Base-by-base conservation (phyloP, 306 rosid species). In the Astragalus glycyphyllos region DNA sequence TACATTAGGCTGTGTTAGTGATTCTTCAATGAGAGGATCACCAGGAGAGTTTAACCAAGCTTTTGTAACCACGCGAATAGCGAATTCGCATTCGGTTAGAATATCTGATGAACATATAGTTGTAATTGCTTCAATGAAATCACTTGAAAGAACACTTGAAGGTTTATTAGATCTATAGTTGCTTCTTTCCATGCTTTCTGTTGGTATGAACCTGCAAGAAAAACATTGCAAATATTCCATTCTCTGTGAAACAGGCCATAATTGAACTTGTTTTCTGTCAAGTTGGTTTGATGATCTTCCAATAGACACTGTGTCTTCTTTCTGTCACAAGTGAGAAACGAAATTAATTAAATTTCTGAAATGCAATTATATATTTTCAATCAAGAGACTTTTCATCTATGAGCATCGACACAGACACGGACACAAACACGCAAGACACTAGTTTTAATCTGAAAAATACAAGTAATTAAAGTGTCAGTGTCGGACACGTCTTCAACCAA, bases 11-110 rank as follows among this genome's bases (percentile, higher is more conserved):
- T 80, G 83, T 64, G 89, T 79, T 54, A 92, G 71, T 61, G 87
- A 86, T 56, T 71, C 89, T 77, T 82, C 87, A 58, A 88, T 68
- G 72, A 46, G 69, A 50, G 86, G 76, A 71, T 86, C 86, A 8
- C 88, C 86, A 12, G 79, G 83, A 1, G 91, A 87, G 48, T 85
- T 86, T 74, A 88, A 74, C 98, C 96, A 92, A 29, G 92, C 87
- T 82, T 66, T 85, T 32, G 89, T 70, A 50, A 92, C 60, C 6
- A 76, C 77, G 10, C 87, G 90, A 77, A 90, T 76, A 1, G 92
- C 85, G n/a, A 38, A 38, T 66, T 90, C 96, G 0, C 98, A 90
- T 63, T 92, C 90, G 0, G 73, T 72, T 69, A 88, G 68, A 65
- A 71, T 75, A 48, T 84, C 82, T 0, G 96, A 92, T 12, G 88